phyloP scores from a whole-genome alignment of 1,284 basidiomycete genomes.

The Cutaneotrichosporon mucoides region DNA sequence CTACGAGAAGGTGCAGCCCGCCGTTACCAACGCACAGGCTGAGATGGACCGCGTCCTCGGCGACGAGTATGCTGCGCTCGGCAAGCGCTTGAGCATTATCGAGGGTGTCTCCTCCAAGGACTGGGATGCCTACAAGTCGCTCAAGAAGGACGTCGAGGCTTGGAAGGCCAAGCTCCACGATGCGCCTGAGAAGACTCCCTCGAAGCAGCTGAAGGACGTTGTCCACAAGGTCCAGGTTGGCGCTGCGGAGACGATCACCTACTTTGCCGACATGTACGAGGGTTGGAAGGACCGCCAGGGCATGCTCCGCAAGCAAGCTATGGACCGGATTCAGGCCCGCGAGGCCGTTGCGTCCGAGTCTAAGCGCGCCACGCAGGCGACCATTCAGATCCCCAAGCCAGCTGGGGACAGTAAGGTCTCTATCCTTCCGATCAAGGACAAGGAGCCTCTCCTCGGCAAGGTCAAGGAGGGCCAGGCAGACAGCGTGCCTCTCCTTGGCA shows the following conservation, averaged over 20 bases:
- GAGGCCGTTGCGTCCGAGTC: slow-evolving; percentile 17
- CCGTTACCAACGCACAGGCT: slow-evolving; percentile 23
- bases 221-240: slow-evolving; percentile 16
- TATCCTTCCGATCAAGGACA: slow-evolving; percentile 16
- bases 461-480: not conserved
- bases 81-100: slow-evolving; percentile 26
- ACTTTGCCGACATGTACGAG: slow-evolving; percentile 39
- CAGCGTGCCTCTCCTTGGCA: slow-evolving; percentile 21
- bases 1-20: slow-evolving; percentile 22
- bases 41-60: slow-evolving; percentile 30
- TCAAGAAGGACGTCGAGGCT: slow-evolving; percentile 30
- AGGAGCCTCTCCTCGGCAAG: not conserved
- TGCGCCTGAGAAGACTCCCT: slow-evolving; percentile 23
- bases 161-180: slow-evolving; percentile 34
- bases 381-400: slow-evolving; percentile 30
- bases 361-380: slow-evolving; percentile 1
- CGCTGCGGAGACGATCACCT: slow-evolving; percentile 25
- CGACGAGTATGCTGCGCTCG: slow-evolving; percentile 31
- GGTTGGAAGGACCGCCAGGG: slow-evolving; percentile 28
- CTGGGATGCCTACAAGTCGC: slow-evolving; percentile 34
- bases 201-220: slow-evolving; percentile 23
- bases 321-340: slow-evolving; percentile 36
- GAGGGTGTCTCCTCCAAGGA: slow-evolving; percentile 31
- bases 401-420: not conserved
- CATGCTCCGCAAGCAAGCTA: slow-evolving; percentile 28